Evolutionary conservation across 1,284 basidiomycete species (phyloP).

Genomic region (Stereum hirsutum): DNA sequence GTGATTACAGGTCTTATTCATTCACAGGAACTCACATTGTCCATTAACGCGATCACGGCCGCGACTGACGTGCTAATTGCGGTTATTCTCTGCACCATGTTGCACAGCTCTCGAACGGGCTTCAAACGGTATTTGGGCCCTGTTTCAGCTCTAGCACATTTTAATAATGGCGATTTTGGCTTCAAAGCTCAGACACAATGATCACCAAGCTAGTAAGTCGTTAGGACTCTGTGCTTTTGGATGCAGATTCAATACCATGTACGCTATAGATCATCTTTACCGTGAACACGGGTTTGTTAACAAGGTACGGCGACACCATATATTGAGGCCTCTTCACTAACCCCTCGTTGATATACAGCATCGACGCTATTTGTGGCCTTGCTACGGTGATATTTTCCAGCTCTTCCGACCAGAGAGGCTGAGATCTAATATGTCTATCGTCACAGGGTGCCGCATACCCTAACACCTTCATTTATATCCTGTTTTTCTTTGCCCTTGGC

Average conservation of each 20-base stretch:
- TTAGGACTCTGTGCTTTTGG: too few relatives aligned
- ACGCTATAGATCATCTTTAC: slow-evolving; percentile 46
- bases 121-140: slow-evolving; percentile 51
- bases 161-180: too few relatives aligned
- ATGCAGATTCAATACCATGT: too few relatives aligned
- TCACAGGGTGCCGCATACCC: slow-evolving; percentile 42
- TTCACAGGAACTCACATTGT: slow-evolving; percentile 37
- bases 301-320: too few relatives aligned
- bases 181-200: slow-evolving; percentile 48
- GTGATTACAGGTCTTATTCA: neutral
- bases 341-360: too few relatives aligned
- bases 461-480: slow-evolving; percentile 42
- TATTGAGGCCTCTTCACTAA: too few relatives aligned
- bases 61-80: slow-evolving; percentile 43
- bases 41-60: slow-evolving; percentile 44
- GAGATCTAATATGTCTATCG: too few relatives aligned
- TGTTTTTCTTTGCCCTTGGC: slow-evolving; percentile 56
- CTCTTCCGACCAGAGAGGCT: neutral
- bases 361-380: slow-evolving; percentile 48
- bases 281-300: slow-evolving; percentile 46
- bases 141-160: too few relatives aligned
- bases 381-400: slow-evolving; percentile 21
- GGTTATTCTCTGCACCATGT: slow-evolving; percentile 34
- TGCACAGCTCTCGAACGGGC: slow-evolving; percentile 40
- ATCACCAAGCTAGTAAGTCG: slow-evolving; percentile 46